Percentiles rank a stretch among this genome's conserved stretches.
These are phyloP conservation scores for Pythium grandisporangium DNA, from an alignment of 352 stramenopile genomes.

Conservation along the genomic window DNA sequence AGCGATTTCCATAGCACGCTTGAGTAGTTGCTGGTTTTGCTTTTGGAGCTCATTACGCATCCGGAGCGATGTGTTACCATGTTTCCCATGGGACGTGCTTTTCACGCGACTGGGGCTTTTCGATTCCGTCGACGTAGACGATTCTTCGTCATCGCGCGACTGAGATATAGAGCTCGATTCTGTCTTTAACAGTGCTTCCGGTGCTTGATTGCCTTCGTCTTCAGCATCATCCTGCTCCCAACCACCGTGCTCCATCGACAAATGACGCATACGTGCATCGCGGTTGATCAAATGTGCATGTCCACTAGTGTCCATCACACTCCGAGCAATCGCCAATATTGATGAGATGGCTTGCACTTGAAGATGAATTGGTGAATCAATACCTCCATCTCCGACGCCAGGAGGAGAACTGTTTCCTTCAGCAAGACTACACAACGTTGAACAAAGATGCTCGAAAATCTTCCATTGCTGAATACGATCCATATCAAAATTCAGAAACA, in stretches of 20 bases:
- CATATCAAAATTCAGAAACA: slow-evolving; percentile 86
- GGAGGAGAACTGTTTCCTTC: slow-evolving; percentile 32
- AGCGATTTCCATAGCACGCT: slow-evolving; percentile 72
- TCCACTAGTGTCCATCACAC: slow-evolving; percentile 79
- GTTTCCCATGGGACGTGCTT: slow-evolving; percentile 21
- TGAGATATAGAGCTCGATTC: too few species aligned
- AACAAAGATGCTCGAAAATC: slow-evolving; percentile 81
- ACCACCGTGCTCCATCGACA: slow-evolving; percentile 79
- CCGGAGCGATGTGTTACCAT: slow-evolving; percentile 50
- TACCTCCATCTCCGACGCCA: slow-evolving; percentile 18
- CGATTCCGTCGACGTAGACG: too few species aligned
- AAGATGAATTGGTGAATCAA: slow-evolving; percentile 27
- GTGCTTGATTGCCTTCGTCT: slow-evolving; percentile 4
- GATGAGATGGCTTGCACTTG: slow-evolving; percentile 64
- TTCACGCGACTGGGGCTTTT: slow-evolving; percentile 5
- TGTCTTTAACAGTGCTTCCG: neutral
- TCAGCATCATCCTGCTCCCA: slow-evolving; percentile 76
- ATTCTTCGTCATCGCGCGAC: too few species aligned
- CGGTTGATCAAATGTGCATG: slow-evolving; percentile 80
- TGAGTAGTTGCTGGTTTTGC: slow-evolving; percentile 70
- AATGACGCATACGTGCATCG: slow-evolving; percentile 56
- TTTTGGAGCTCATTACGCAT: slow-evolving; percentile 83
- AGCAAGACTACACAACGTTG: slow-evolving; percentile 58
- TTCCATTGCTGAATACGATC: slow-evolving; percentile 84
- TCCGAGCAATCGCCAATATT: slow-evolving; percentile 70